Conservation (phyloP, 164 flowering plant genomes). For the Hamamelis virginiana region DNA sequence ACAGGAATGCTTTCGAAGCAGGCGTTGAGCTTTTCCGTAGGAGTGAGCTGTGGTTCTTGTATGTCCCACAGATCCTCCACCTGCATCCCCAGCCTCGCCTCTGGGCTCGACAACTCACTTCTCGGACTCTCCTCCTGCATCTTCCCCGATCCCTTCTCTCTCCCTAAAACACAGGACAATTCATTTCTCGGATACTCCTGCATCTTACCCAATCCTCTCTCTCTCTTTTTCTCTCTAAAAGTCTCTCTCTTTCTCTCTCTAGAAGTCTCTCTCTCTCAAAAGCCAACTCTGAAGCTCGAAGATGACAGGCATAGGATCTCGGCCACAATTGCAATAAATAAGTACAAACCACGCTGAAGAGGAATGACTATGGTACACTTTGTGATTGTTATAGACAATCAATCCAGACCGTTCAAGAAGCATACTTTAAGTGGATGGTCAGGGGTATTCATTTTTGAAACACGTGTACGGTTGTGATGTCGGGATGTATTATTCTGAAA, state of each 20-base stretch:
- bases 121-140: conserved; percentile 48
- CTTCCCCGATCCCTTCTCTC: conserved; percentile 19
- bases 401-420: neutral
- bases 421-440: neutral
- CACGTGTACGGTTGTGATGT: conserved; percentile 21
- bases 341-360: neutral
- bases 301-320: neutral
- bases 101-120: conserved; percentile 59
- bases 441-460: neutral
- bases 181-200: conserved; percentile 36
- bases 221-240: conserved; percentile 10
- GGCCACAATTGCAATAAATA: neutral
- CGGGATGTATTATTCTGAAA: conserved; percentile 4
- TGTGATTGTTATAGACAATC: neutral
- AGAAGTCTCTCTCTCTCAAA: neutral
- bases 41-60: conserved; percentile 73
- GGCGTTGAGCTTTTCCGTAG: conserved; percentile 94
- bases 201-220: conserved; percentile 11
- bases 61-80: conserved; percentile 93
- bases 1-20: conserved; percentile 91
- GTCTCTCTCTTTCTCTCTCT: too few relatives aligned
- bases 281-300: too few relatives aligned
- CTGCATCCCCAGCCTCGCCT: conserved; percentile 74
- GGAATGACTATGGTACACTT: neutral
- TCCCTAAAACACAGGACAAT: conserved; percentile 12